Evolutionary conservation across 2,329 filamentous ascomycete species (phyloP).

Genomic region (Xylariales sp.): DNA sequence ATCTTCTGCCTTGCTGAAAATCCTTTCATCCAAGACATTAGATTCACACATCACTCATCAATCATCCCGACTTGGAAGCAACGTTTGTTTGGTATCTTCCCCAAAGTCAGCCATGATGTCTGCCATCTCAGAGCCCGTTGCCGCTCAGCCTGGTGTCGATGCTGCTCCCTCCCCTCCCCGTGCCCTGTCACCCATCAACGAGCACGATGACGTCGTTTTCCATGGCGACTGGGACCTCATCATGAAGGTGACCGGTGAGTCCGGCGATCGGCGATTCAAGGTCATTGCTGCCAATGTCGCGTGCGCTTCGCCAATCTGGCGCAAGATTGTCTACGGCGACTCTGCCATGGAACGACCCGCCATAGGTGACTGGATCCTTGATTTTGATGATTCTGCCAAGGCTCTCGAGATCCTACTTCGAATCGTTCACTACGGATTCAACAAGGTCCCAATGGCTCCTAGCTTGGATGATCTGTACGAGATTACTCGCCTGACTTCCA

Average conservation of each 20-base stretch:
- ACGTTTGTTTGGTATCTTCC: too few species aligned
- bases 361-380: constrained; percentile 10
- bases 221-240: constrained; percentile 12
- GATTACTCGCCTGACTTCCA: constrained; percentile 12
- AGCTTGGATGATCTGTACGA: constrained; percentile 18
- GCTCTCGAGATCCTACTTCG: constrained; percentile 16
- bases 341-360: not conserved
- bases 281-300: constrained; percentile 15
- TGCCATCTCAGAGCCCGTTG: too few species aligned
- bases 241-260: constrained; percentile 3
- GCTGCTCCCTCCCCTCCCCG: too few species aligned
- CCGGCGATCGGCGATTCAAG: constrained; percentile 9
- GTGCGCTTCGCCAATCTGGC: constrained; percentile 18
- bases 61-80: too few species aligned
- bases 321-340: constrained; percentile 12
- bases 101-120: too few species aligned
- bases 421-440: constrained; percentile 22
- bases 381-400: constrained; percentile 13
- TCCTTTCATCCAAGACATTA: too few species aligned
- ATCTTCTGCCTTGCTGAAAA: too few species aligned
- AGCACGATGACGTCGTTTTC: constrained; percentile 4
- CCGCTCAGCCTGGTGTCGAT: too few species aligned
- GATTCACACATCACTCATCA: too few species aligned
- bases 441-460: constrained; percentile 12
- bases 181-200: not conserved